Conservation (phyloP, 1,284 basidiomycete species). For the Porodaedalea pini region DNA sequence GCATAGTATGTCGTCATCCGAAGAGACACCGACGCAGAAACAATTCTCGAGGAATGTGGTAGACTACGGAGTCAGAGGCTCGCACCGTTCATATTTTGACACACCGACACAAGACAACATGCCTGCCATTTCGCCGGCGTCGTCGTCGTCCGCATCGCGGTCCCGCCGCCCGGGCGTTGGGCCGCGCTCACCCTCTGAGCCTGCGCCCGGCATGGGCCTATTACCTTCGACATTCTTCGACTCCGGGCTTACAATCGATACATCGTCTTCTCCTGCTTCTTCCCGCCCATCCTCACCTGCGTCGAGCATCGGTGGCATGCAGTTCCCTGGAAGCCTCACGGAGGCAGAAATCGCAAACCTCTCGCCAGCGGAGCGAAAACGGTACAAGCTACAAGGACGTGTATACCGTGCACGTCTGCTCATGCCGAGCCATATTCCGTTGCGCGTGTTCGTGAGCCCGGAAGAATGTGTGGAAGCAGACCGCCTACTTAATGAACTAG, state of each 20-base stretch:
- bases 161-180: neutral
- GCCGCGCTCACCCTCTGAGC: constrained; percentile 2
- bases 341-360: constrained; percentile 19
- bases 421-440: constrained; percentile 50
- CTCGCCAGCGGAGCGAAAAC: constrained; percentile 43
- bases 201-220: neutral
- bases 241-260: constrained; percentile 1
- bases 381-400: constrained; percentile 54
- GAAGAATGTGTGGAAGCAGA: constrained; percentile 60
- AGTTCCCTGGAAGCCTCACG: constrained; percentile 21
- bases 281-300: constrained; percentile 17
- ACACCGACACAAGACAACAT: neutral
- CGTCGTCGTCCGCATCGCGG: neutral
- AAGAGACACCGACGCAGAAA: neutral
- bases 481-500: constrained; percentile 10
- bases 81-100: neutral
- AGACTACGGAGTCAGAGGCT: neutral
- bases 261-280: constrained; percentile 13
- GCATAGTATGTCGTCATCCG: neutral
- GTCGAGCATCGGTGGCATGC: constrained; percentile 21
- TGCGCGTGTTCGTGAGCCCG: constrained; percentile 65
- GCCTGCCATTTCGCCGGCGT: neutral
- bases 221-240: constrained; percentile 11
- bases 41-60: neutral
- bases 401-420: constrained; percentile 55